Conservation (phyloP, 371 early-diverging fungal species). For the Mucor sp. region DNA sequence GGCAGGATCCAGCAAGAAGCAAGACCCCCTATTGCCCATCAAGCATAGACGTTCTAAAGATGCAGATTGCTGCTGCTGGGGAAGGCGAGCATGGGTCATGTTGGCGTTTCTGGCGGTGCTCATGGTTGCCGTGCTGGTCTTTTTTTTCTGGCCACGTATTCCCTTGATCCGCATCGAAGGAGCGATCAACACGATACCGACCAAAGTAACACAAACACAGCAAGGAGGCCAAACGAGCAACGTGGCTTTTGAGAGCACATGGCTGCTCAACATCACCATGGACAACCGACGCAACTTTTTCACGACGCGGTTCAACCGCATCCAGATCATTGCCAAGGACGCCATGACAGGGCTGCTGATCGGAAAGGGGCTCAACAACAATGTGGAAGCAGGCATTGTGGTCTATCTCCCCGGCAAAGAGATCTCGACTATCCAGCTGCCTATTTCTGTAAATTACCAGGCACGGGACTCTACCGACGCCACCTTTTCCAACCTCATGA, state of each 20-base stretch:
- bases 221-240: slow-evolving; percentile 21
- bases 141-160: slow-evolving; percentile 34
- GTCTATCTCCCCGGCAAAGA: slow-evolving; percentile 14
- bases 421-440: slow-evolving; percentile 31
- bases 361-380: slow-evolving; percentile 24
- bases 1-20: background rate
- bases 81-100: slow-evolving; percentile 21
- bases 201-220: slow-evolving; percentile 20
- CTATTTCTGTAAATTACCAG: slow-evolving; percentile 35
- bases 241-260: slow-evolving; percentile 30
- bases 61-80: background rate
- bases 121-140: slow-evolving; percentile 14
- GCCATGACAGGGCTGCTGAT: slow-evolving; percentile 32
- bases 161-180: slow-evolving; percentile 38
- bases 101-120: slow-evolving; percentile 19
- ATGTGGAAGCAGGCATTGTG: background rate
- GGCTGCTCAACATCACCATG: slow-evolving; percentile 29
- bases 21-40: background rate
- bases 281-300: slow-evolving; percentile 37
- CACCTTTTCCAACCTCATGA: slow-evolving; percentile 28
- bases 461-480: slow-evolving; percentile 33
- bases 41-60: background rate
- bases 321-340: slow-evolving; percentile 31
- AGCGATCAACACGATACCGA: slow-evolving; percentile 18
- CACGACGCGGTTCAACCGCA: slow-evolving; percentile 22